Evolutionary conservation across 78 protist genomes (phyloP).

Genomic region (Mastigamoeba balamuthi): DNA sequence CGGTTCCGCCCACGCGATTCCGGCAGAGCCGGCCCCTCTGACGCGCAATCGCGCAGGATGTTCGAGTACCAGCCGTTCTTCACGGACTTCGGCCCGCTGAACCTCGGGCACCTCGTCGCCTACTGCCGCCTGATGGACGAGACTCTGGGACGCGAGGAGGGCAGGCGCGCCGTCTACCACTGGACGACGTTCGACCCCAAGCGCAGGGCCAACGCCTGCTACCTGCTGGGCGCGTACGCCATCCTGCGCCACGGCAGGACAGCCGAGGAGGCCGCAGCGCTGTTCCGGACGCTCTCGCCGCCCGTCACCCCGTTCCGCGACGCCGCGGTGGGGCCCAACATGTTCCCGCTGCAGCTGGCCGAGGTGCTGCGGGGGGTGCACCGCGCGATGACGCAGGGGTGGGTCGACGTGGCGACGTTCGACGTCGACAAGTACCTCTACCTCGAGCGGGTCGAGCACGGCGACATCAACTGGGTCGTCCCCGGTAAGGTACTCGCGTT

Average conservation of each 20-base stretch:
- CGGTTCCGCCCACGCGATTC: too few species aligned
- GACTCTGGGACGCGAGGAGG: neutral
- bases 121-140: constrained; percentile 19
- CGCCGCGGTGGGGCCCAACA: constrained; percentile 47
- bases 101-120: constrained; percentile 16
- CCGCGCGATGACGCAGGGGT: constrained; percentile 8
- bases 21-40: too few species aligned
- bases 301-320: constrained; percentile 68
- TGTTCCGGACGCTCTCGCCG: constrained; percentile 3
- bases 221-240: constrained; percentile 7
- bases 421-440: constrained; percentile 36
- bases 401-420: constrained; percentile 14
- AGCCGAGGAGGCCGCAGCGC: constrained; percentile 22
- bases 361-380: constrained; percentile 27
- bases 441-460: constrained; percentile 64
- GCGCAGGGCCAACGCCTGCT: constrained; percentile 26
- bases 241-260: neutral
- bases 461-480: constrained; percentile 83
- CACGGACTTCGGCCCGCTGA: constrained; percentile 83
- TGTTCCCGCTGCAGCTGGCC: constrained; percentile 28
- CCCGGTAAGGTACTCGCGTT: constrained; percentile 74
- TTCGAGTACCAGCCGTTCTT: constrained; percentile 73
- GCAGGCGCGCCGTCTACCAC: neutral
- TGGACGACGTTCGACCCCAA: neutral
- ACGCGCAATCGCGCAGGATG: too few species aligned